Evolutionary conservation across 2,329 filamentous ascomycete genomes (phyloP).

Genomic region (Penicillium sp.): DNA sequence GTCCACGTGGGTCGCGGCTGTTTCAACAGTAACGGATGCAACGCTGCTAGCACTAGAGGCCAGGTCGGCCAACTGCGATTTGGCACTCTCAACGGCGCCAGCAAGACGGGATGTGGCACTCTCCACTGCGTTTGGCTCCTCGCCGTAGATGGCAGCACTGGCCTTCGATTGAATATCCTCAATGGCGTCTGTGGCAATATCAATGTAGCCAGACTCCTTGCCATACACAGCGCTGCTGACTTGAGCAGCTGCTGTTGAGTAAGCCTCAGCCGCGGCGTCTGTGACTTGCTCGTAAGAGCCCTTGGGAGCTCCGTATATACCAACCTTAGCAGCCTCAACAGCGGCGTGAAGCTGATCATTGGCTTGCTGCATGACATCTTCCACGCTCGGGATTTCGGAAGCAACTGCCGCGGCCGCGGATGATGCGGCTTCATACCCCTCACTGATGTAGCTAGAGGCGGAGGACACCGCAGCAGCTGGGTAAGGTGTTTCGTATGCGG

Average conservation of each 20-base stretch:
- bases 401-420: slow-evolving; percentile 38
- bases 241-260: slow-evolving; percentile 51
- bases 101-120: slow-evolving; percentile 33
- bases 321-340: slow-evolving; percentile 60
- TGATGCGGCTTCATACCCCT: slow-evolving; percentile 46
- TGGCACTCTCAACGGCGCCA: slow-evolving; percentile 38
- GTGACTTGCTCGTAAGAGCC: slow-evolving; percentile 57
- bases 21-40: slow-evolving; percentile 37
- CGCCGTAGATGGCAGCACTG: slow-evolving; percentile 58
- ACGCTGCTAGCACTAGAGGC: slow-evolving; percentile 35
- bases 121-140: slow-evolving; percentile 40
- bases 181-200: slow-evolving; percentile 56
- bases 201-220: slow-evolving; percentile 52
- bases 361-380: slow-evolving; percentile 59
- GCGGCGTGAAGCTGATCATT: slow-evolving; percentile 59
- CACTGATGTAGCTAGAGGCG: slow-evolving; percentile 55
- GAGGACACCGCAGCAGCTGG: slow-evolving; percentile 43
- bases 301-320: slow-evolving; percentile 59
- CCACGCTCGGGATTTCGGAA: slow-evolving; percentile 59
- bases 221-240: slow-evolving; percentile 59
- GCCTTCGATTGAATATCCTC: slow-evolving; percentile 57
- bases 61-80: slow-evolving; percentile 33
- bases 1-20: slow-evolving; percentile 45
- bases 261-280: slow-evolving; percentile 55
- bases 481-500: slow-evolving; percentile 68